A percentile compares a stretch with the other conserved stretches of the same genome.
These are phyloP conservation scores for Oryza glaberrima DNA, from an alignment of 176 grass and related monocot genomes.

Conservation along the genomic window DNA sequence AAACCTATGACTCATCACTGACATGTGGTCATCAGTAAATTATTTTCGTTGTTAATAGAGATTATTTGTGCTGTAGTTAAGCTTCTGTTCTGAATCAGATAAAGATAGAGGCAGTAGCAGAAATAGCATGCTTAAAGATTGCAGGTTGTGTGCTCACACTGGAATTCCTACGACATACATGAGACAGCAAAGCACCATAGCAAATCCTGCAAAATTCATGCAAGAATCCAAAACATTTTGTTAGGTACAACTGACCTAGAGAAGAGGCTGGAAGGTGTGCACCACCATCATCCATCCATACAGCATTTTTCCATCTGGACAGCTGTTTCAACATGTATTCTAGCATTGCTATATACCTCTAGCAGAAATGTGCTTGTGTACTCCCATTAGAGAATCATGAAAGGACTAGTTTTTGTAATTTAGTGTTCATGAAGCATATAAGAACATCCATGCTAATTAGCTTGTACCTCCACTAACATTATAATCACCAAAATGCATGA, in stretches of 20 bases:
- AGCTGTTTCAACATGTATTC: neutral
- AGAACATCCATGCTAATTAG: neutral
- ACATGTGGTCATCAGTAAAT: neutral
- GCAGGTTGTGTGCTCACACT: neutral
- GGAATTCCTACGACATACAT: neutral
- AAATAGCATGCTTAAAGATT: neutral
- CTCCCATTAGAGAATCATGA: neutral
- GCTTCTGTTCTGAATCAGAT: neutral
- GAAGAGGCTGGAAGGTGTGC: neutral
- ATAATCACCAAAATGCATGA: neutral
- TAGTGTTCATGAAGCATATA: neutral
- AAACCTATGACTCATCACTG: neutral
- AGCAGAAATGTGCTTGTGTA: neutral
- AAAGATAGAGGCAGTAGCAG: neutral
- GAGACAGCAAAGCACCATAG: neutral
- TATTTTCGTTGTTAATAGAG: neutral
- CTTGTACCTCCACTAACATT: neutral
- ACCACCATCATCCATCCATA: neutral
- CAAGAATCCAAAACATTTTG: conserved; percentile 33
- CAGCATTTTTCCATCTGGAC: neutral
- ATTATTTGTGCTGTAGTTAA: neutral
- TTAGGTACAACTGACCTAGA: conserved; percentile 18
- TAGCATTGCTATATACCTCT: neutral
- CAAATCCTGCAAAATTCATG: conserved; percentile 1
- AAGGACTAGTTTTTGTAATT: neutral